Conservation (phyloP, 495 filamentous ascomycete species). For the Amorphotheca resinae region DNA sequence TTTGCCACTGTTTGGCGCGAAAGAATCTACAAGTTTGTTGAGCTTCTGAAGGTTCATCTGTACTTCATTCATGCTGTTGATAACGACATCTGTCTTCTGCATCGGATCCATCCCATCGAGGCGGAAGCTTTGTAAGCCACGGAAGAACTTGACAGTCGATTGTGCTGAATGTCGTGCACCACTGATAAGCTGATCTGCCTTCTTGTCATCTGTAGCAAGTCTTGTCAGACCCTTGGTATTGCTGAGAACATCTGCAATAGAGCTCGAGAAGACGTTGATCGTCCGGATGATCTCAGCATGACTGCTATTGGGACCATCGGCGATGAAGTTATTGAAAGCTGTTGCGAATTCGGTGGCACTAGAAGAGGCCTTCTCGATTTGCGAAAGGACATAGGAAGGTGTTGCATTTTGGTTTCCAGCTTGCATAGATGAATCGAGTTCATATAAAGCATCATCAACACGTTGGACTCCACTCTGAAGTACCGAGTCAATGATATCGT, state of each 20-base stretch:
- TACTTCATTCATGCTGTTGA: conserved; percentile 93
- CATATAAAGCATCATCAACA: conserved; percentile 93
- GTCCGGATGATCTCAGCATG: conserved; percentile 89
- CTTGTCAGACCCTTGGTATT: conserved; percentile 93
- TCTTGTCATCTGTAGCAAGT: conserved; percentile 91
- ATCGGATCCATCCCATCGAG: conserved; percentile 75
- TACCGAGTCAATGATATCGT: conserved; percentile 96
- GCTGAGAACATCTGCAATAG: conserved; percentile 84
- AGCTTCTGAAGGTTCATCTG: conserved; percentile 81
- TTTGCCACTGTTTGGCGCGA: conserved; percentile 73
- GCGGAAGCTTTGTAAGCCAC: conserved; percentile 83
- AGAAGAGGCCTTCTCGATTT: conserved; percentile 92
- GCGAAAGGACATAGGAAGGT: conserved; percentile 87
- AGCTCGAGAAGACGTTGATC: conserved; percentile 76
- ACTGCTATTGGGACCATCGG: conserved; percentile 86
- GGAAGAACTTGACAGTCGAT: conserved; percentile 90
- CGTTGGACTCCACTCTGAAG: conserved; percentile 86
- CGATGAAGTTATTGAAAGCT: conserved; percentile 94
- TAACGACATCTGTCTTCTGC: conserved; percentile 87
- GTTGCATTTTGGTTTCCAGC: conserved; percentile 97
- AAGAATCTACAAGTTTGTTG: conserved; percentile 82
- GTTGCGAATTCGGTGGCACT: conserved; percentile 94
- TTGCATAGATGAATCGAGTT: conserved; percentile 94
- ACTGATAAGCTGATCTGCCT: conserved; percentile 68
- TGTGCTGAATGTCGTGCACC: conserved; percentile 75